Conservation (phyloP, 768 basidiomycete genomes). For the Boletus subparvulus region DNA sequence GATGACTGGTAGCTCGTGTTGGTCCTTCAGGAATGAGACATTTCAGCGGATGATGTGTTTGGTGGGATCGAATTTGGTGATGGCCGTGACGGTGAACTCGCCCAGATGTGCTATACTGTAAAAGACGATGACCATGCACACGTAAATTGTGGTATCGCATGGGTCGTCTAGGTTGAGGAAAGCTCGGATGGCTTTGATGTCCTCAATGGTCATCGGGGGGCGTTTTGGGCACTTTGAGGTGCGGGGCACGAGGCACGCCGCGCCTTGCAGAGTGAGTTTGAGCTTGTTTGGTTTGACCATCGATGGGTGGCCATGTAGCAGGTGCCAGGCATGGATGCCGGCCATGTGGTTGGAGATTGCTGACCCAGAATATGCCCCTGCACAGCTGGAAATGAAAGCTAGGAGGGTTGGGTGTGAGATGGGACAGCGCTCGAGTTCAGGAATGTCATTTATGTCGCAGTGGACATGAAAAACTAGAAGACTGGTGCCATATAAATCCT, state of each 20-base stretch:
- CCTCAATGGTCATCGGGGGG: background rate
- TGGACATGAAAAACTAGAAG: background rate
- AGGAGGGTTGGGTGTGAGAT: fast-evolving
- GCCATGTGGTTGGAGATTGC: background rate
- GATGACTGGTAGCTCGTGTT: background rate
- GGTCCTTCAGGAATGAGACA: background rate
- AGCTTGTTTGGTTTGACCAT: background rate
- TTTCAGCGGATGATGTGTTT: background rate
- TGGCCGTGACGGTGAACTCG: background rate
- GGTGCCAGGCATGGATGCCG: background rate
- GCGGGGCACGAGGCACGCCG: fast-evolving
- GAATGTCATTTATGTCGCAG: constrained; percentile 1
- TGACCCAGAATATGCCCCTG: background rate
- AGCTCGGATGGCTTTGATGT: no score
- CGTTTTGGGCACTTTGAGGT: background rate
- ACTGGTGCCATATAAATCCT: background rate
- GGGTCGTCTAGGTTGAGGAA: background rate
- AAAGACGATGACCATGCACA: fast-evolving
- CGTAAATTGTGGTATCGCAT: background rate
- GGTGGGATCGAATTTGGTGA: background rate
- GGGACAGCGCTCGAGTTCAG: background rate
- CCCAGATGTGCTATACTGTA: background rate
- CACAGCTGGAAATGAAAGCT: background rate
- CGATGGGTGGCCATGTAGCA: background rate
- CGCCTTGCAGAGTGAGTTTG: background rate